phyloP scores from a whole-genome alignment of 108 stramenopile species.

The Thalassiosira profunda region DNA sequence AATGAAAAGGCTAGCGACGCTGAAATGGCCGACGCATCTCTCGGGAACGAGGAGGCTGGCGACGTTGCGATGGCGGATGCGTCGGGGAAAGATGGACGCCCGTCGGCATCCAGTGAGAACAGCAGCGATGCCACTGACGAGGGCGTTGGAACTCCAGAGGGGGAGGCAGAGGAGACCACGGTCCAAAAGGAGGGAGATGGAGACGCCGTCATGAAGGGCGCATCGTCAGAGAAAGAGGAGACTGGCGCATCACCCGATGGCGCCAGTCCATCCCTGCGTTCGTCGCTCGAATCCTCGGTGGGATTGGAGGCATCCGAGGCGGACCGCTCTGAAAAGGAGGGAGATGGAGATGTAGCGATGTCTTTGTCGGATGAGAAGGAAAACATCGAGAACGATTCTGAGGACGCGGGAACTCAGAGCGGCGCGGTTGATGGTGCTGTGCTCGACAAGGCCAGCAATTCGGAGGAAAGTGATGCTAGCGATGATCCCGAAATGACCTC shows the following conservation, averaged over 20 bases:
- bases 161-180: neutral
- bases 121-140: neutral
- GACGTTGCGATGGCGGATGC: neutral
- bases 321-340: neutral
- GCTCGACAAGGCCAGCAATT: neutral
- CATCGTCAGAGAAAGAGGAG: neutral
- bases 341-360: neutral
- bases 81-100: too few species aligned
- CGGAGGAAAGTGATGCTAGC: too few species aligned
- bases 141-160: neutral
- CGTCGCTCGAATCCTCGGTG: too few species aligned
- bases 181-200: neutral
- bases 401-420: too few species aligned
- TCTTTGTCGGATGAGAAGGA: conserved; percentile 24
- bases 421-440: neutral
- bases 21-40: neutral
- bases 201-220: neutral
- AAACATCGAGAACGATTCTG: conserved; percentile 15
- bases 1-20: neutral
- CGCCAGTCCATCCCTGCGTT: too few species aligned
- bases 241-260: neutral
- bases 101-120: too few species aligned
- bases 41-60: conserved; percentile 1
- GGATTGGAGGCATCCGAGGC: too few species aligned
- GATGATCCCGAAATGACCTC: too few species aligned